These are phyloP conservation scores for Lachancea dasiensis DNA, from an alignment of 805 yeast genomes.

Conservation along the genomic window DNA sequence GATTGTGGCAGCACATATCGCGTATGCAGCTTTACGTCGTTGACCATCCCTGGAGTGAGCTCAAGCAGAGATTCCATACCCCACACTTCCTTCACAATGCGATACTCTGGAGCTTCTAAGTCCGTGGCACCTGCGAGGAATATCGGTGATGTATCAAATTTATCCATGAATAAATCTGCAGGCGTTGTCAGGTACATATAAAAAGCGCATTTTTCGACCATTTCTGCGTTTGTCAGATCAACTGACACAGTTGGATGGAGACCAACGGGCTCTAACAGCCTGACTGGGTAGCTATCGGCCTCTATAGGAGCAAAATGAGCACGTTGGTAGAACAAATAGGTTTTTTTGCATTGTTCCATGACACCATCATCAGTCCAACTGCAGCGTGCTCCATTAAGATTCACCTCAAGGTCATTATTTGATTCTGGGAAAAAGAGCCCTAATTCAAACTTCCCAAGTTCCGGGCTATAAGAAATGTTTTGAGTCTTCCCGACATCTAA, in stretches of 20 bases:
- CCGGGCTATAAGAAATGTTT: slow-evolving; percentile 5
- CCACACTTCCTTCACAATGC: slow-evolving; percentile 29
- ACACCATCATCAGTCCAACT: slow-evolving; percentile 17
- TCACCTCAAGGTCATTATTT: slow-evolving; percentile 18
- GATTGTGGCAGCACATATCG: slow-evolving; percentile 42
- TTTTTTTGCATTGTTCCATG: slow-evolving; percentile 26
- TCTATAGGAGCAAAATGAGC: slow-evolving; percentile 12
- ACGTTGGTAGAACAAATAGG: slow-evolving; percentile 21
- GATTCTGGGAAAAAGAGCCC: slow-evolving; percentile 28
- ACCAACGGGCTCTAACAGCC: slow-evolving; percentile 31
- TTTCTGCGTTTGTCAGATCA: slow-evolving; percentile 9
- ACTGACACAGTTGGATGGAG: slow-evolving; percentile 34
- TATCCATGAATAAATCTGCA: slow-evolving; percentile 44
- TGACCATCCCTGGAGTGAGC: slow-evolving; percentile 21
- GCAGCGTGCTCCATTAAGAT: slow-evolving; percentile 27
- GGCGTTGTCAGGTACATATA: slow-evolving; percentile 42
- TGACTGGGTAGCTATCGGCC: slow-evolving; percentile 9
- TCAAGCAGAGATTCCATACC: slow-evolving; percentile 44
- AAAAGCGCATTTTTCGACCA: slow-evolving; percentile 35
- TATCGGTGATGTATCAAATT: slow-evolving; percentile 44
- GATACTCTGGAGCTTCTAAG: slow-evolving; percentile 51
- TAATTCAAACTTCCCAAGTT: slow-evolving; percentile 19
- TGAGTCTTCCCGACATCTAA: slow-evolving; percentile 8
- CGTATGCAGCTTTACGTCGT: slow-evolving; percentile 43
- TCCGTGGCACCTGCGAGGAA: slow-evolving; percentile 51